Conservation (phyloP, 129 eudicot genomes). For the Lonicera japonica region DNA sequence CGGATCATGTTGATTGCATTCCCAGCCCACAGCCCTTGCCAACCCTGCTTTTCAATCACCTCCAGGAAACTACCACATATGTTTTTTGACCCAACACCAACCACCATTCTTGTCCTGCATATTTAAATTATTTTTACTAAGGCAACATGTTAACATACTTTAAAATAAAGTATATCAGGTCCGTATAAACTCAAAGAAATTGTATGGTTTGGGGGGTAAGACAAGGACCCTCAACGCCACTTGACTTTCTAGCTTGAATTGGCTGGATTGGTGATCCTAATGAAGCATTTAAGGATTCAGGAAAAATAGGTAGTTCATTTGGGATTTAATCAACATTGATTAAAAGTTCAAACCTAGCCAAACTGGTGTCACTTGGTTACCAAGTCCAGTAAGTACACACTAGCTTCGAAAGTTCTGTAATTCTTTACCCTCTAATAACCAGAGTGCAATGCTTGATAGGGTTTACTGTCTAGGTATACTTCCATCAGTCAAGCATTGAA, state of each 20-base stretch:
- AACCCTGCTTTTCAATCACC: conserved; percentile 80
- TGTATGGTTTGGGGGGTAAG: not conserved
- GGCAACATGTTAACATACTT: not conserved
- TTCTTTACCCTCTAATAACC: not conserved
- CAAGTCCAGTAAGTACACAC: not conserved
- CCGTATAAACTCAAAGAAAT: not conserved
- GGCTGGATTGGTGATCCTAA: not conserved
- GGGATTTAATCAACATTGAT: not conserved
- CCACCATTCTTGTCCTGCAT: conserved; percentile 95
- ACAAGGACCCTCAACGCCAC: not conserved
- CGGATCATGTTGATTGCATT: conserved; percentile 93
- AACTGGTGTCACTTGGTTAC: not conserved
- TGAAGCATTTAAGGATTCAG: not conserved
- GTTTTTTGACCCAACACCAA: conserved; percentile 82
- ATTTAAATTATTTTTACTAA: conserved; percentile 8
- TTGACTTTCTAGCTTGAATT: not conserved
- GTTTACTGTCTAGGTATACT: not conserved
- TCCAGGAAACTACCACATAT: conserved; percentile 72
- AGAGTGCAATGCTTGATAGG: not conserved
- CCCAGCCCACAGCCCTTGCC: conserved; percentile 99
- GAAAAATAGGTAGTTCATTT: not conserved
- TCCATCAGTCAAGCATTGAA: not conserved
- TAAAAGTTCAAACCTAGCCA: not conserved
- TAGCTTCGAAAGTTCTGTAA: not conserved
- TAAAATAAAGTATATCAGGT: not conserved